Evolutionary conservation across 768 basidiomycete genomes (phyloP).

Genomic region (Lactarius deliciosus): DNA sequence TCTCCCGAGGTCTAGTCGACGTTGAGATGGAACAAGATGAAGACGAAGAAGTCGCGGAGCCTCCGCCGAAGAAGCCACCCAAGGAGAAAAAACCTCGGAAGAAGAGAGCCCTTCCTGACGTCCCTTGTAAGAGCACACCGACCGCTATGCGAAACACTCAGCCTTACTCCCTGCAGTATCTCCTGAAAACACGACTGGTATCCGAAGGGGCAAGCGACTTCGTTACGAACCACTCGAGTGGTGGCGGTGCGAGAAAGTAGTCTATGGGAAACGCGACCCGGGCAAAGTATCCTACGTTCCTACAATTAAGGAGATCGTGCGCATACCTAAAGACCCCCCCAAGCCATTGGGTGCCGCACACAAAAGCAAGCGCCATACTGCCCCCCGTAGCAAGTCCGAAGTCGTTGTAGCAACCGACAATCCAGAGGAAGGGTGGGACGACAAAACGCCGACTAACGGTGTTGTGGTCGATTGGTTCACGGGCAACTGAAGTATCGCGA

Average conservation of each 20-base stretch:
- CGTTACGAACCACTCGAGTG: conserved; percentile 77
- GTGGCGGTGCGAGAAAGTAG: conserved; percentile 91
- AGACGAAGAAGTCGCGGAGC: conserved; percentile 35
- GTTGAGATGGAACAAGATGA: conserved; percentile 34
- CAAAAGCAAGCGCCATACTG: conserved; percentile 40
- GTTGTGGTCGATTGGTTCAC: conserved; percentile 67
- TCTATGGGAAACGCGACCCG: conserved; percentile 67
- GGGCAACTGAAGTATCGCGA: conserved; percentile 58
- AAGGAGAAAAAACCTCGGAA: conserved; percentile 13
- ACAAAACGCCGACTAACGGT: conserved; percentile 63
- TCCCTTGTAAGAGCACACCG: conserved; percentile 8
- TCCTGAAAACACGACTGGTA: conserved; percentile 42
- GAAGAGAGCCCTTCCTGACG: conserved; percentile 17
- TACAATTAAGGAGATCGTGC: conserved; percentile 63
- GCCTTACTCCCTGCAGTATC: conserved; percentile 29
- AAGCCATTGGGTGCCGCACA: conserved; percentile 46
- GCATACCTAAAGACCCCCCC: conserved; percentile 51
- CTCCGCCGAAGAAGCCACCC: conserved; percentile 27
- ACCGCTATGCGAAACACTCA: background rate
- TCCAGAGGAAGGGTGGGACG: conserved; percentile 79
- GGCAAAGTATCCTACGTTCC: conserved; percentile 53
- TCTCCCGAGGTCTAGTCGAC: conserved; percentile 39
- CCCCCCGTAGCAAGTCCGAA: conserved; percentile 45
- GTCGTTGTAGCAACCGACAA: conserved; percentile 40
- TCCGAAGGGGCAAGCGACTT: conserved; percentile 70